Evolutionary conservation across 2,329 filamentous ascomycete species (phyloP).

Genomic region (Cordyceps pruinosa): DNA sequence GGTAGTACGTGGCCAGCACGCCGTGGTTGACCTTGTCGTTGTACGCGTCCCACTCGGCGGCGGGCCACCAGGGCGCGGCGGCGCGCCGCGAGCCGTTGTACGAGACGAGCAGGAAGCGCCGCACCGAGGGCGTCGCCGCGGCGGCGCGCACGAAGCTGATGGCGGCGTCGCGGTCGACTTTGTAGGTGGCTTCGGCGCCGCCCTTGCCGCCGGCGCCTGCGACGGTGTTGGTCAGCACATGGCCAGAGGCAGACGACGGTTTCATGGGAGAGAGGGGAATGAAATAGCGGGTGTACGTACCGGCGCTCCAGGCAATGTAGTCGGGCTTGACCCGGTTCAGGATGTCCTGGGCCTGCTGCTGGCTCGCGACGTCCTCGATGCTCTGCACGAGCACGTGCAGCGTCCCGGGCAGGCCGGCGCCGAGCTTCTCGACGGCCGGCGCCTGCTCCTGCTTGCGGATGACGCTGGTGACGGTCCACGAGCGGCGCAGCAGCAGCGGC

Average conservation of each 20-base stretch:
- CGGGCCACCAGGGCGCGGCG: slow-evolving; percentile 50
- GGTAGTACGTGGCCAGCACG: slow-evolving; percentile 46
- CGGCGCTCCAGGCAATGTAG: slow-evolving; percentile 63
- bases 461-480: slow-evolving; percentile 72
- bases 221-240: neutral
- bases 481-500: slow-evolving; percentile 64
- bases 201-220: slow-evolving; percentile 53
- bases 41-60: slow-evolving; percentile 41
- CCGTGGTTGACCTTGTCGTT: slow-evolving; percentile 34
- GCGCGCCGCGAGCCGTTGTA: slow-evolving; percentile 48
- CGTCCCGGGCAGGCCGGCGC: slow-evolving; percentile 51
- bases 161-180: slow-evolving; percentile 58
- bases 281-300: slow-evolving; percentile 26
- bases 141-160: slow-evolving; percentile 55
- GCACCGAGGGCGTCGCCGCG: slow-evolving; percentile 45
- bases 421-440: slow-evolving; percentile 55
- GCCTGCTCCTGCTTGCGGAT: slow-evolving; percentile 68
- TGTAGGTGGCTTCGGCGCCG: slow-evolving; percentile 47
- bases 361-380: slow-evolving; percentile 62
- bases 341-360: slow-evolving; percentile 54
- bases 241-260: too few species aligned
- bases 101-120: slow-evolving; percentile 58
- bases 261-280: neutral
- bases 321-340: slow-evolving; percentile 55
- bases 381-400: slow-evolving; percentile 64